Conservation (phyloP, 306 rosid species). For the Cercis canadensis region DNA sequence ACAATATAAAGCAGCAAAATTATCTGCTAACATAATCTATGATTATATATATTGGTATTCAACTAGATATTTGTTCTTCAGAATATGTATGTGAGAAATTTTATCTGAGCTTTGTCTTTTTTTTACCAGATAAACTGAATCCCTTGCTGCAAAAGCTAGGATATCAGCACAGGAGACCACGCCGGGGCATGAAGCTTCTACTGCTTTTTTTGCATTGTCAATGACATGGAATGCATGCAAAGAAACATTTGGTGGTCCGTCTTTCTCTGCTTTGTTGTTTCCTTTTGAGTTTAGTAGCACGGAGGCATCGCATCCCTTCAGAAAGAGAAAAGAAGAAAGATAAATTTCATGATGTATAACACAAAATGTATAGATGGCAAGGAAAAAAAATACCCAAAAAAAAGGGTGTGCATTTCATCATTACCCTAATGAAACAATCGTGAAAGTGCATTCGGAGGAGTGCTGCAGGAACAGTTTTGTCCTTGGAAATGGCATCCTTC, state of each 20-base stretch:
- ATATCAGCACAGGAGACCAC: conserved; percentile 73
- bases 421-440: conserved; percentile 83
- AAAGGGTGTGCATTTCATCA: conserved; percentile 13
- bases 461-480: conserved; percentile 84
- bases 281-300: conserved; percentile 80
- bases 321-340: neutral
- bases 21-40: neutral
- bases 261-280: conserved; percentile 72
- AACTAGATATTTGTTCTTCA: too few species aligned
- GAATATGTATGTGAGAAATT: conserved; percentile 22
- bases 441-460: conserved; percentile 83
- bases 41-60: conserved; percentile 29
- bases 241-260: conserved; percentile 80
- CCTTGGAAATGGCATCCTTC: conserved; percentile 43
- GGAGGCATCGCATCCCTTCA: conserved; percentile 83
- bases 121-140: conserved; percentile 59
- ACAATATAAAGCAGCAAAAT: conserved; percentile 14
- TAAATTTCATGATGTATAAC: neutral
- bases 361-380: neutral
- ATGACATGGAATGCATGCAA: conserved; percentile 81
- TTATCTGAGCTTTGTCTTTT: neutral
- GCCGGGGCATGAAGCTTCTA: conserved; percentile 58
- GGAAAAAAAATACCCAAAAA: neutral
- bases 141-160: conserved; percentile 74
- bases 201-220: conserved; percentile 61